These are phyloP conservation scores for Rhinocladiella mackenziei DNA, from an alignment of 2,329 filamentous ascomycete genomes.

Conservation along the genomic window DNA sequence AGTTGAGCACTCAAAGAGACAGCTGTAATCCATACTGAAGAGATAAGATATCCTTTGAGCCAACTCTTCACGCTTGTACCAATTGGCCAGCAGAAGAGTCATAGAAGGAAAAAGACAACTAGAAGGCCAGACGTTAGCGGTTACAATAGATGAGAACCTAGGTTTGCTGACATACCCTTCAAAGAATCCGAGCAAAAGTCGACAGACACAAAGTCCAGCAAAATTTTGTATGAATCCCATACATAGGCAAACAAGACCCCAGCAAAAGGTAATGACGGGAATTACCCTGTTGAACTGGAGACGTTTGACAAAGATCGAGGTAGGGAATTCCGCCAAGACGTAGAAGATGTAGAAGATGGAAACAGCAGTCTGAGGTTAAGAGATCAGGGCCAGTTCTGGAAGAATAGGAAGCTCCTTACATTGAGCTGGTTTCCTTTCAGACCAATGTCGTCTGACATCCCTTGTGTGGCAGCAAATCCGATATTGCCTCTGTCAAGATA, in stretches of 20 bases:
- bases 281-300: conserved; percentile 47
- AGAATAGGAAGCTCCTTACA: not conserved
- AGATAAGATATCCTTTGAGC: conserved; percentile 55
- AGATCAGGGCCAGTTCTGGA: no score
- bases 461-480: conserved; percentile 58
- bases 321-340: conserved; percentile 47
- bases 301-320: conserved; percentile 48
- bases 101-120: conserved; percentile 40
- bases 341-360: conserved; percentile 51
- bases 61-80: conserved; percentile 44
- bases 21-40: conserved; percentile 34
- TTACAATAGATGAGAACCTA: not conserved
- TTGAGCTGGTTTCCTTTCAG: conserved; percentile 39
- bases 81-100: conserved; percentile 40
- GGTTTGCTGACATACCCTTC: not conserved
- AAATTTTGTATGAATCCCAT: conserved; percentile 43
- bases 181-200: conserved; percentile 39
- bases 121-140: conserved; percentile 38
- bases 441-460: conserved; percentile 46
- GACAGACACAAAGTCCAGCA: conserved; percentile 39
- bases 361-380: conserved; percentile 36
- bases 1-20: conserved; percentile 40
- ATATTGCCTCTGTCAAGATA: conserved; percentile 77
- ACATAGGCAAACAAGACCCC: conserved; percentile 36
- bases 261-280: conserved; percentile 49